phyloP scores from a whole-genome alignment of 2,329 filamentous ascomycete genomes.

The Xenosphaeropsis pyriputrescens region DNA sequence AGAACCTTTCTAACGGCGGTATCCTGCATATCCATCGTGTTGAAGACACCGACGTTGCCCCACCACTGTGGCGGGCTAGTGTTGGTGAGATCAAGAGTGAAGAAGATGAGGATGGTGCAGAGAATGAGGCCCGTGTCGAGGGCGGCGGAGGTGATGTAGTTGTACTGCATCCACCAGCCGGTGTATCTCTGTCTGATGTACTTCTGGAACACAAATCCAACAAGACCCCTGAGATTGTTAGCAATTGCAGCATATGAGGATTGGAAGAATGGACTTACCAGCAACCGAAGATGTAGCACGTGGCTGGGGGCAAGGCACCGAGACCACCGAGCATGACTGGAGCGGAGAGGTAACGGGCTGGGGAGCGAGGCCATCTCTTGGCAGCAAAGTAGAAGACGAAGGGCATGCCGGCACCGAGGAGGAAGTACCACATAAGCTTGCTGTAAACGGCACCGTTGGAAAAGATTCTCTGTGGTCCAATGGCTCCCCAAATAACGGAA shows the following conservation, averaged over 20 bases:
- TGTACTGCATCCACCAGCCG: slow-evolving; percentile 47
- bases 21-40: slow-evolving; percentile 34
- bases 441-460: slow-evolving; percentile 46
- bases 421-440: slow-evolving; percentile 54
- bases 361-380: slow-evolving; percentile 41
- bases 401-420: slow-evolving; percentile 39
- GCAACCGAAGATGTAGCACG: slow-evolving; percentile 51
- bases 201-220: slow-evolving; percentile 57
- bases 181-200: slow-evolving; percentile 46
- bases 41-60: slow-evolving; percentile 42
- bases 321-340: slow-evolving; percentile 5
- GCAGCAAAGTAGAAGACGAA: slow-evolving; percentile 38
- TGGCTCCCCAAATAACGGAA: slow-evolving; percentile 53
- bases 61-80: slow-evolving; percentile 45
- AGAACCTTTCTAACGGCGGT: not conserved
- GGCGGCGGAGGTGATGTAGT: slow-evolving; percentile 60
- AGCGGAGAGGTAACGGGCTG: slow-evolving; percentile 41
- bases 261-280: not conserved
- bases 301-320: slow-evolving; percentile 28
- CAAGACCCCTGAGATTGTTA: slow-evolving; percentile 42
- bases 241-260: too few species aligned
- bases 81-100: slow-evolving; percentile 46
- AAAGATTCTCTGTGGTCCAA: slow-evolving; percentile 49
- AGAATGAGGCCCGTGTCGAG: slow-evolving; percentile 55
- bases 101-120: slow-evolving; percentile 55